Conservation (phyloP, 2,329 filamentous ascomycete genomes). For the Pyrenophora teres region DNA sequence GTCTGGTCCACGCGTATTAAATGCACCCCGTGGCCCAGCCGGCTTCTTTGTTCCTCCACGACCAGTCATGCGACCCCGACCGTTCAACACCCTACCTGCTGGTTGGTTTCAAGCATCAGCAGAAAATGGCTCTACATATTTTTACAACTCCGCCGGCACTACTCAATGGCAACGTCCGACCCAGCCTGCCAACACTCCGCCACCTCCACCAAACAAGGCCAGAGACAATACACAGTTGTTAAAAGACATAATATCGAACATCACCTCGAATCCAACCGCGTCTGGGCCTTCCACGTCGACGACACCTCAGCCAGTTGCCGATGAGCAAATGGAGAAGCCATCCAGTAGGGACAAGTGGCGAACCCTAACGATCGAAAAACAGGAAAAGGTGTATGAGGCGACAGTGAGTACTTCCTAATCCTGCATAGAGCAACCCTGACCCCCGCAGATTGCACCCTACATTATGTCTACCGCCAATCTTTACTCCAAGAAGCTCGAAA, state of each 20-base stretch:
- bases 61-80: conserved; percentile 56
- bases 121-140: conserved; percentile 74
- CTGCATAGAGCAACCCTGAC: conserved; percentile 10
- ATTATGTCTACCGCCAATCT: conserved; percentile 86
- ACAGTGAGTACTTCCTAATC: conserved; percentile 65
- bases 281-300: conserved; percentile 61
- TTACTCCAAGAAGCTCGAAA: conserved; percentile 83
- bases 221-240: conserved; percentile 76
- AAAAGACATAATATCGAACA: conserved; percentile 75
- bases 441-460: conserved; percentile 73
- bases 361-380: conserved; percentile 74
- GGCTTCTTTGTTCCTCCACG: conserved; percentile 57
- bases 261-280: conserved; percentile 70
- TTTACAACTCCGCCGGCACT: conserved; percentile 73
- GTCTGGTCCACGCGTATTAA: conserved; percentile 54
- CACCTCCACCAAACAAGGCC: conserved; percentile 61
- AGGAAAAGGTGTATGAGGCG: conserved; percentile 93
- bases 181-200: conserved; percentile 65
- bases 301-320: conserved; percentile 66
- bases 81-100: conserved; percentile 67
- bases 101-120: conserved; percentile 82
- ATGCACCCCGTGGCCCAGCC: conserved; percentile 61
- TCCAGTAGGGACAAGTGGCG: conserved; percentile 69
- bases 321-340: conserved; percentile 60
- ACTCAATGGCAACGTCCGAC: conserved; percentile 84